Base-by-base conservation (phyloP, 129 eudicot genomes). In the Sambucus nigra region DNA sequence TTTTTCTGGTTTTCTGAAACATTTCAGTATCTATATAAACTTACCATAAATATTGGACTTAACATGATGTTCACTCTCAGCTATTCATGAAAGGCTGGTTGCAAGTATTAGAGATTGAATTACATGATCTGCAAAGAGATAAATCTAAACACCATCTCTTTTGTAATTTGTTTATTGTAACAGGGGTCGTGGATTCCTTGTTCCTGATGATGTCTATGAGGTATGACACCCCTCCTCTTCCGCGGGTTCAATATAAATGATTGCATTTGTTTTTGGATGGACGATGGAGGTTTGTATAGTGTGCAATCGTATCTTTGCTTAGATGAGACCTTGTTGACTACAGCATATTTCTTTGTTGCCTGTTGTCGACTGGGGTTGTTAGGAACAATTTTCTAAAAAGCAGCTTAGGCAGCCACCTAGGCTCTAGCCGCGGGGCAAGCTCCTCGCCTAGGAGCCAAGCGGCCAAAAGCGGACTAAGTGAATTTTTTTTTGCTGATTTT, bases 101-200 rank as follows among this genome's bases (percentile, higher is more conserved):
- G 22, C 22, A 4, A 45, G 10, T n/a, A 15, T 45, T 14, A 7
- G 46, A 40, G 46, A 40, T 7, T 53, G 23, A 57, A 39, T 47
- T n/a, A 52, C 45, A 42, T 19, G 16, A 17, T 47, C 51, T 51
- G 24, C 39, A 24, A 2, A 26, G 17, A 32, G 47, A 39, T 42
- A 33, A 15, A 21, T 53, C 60, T 60, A 20, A 65, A 47, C 25
- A 15, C 60, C 65, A 39, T 46, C 12, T 38, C n/a, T n/a, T n/a
- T 24, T 17, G 59, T 63, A 29, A 40, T 49, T 57, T 73, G 35
- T 52, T 66, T 5, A 25, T 57, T 46, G 55, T 47, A 20, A 50
- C 55, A 88, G 97, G 87, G 94, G 73, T 22, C 91, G 84, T 55
- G 92, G 94, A 59, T 84, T 66, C 78, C 94, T 88, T 75, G 74